These are phyloP conservation scores for Themeda triandra DNA, from an alignment of 176 grass and related monocot genomes.

Conservation along the genomic window DNA sequence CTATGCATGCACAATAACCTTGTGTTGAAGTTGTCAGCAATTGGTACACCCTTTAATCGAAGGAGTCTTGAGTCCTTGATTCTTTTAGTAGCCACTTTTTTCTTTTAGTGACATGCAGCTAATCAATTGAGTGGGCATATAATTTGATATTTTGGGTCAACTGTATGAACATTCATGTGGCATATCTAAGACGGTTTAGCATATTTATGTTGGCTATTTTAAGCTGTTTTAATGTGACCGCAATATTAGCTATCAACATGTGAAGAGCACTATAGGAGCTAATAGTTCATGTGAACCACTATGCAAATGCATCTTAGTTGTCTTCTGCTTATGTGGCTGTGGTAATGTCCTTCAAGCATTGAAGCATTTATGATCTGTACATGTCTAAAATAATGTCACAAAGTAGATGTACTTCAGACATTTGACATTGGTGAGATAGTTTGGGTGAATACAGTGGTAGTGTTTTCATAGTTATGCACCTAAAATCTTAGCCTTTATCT, in stretches of 20 bases:
- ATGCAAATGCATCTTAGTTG: not conserved
- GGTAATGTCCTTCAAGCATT: not conserved
- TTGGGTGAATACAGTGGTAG: not conserved
- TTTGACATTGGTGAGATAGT: not conserved
- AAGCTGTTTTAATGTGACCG: not conserved
- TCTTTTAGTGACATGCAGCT: not conserved
- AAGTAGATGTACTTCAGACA: not conserved
- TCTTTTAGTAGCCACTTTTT: not conserved
- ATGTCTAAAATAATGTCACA: conserved; percentile 10
- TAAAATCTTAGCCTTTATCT: not conserved
- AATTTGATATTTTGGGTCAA: conserved; percentile 10
- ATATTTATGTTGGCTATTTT: conserved; percentile 20
- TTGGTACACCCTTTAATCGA: not conserved
- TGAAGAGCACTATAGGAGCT: not conserved
- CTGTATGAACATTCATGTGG: not conserved
- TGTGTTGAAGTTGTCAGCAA: not conserved
- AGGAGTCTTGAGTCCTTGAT: not conserved
- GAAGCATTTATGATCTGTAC: not conserved
- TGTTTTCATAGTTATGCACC: not conserved
- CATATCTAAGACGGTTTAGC: not conserved
- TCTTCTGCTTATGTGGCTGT: not conserved
- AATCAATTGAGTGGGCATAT: not conserved
- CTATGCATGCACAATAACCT: not conserved
- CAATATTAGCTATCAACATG: not conserved
- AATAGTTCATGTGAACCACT: not conserved